phyloP scores from a whole-genome alignment of 2,329 filamentous ascomycete species.

The Alternaria sp. region DNA sequence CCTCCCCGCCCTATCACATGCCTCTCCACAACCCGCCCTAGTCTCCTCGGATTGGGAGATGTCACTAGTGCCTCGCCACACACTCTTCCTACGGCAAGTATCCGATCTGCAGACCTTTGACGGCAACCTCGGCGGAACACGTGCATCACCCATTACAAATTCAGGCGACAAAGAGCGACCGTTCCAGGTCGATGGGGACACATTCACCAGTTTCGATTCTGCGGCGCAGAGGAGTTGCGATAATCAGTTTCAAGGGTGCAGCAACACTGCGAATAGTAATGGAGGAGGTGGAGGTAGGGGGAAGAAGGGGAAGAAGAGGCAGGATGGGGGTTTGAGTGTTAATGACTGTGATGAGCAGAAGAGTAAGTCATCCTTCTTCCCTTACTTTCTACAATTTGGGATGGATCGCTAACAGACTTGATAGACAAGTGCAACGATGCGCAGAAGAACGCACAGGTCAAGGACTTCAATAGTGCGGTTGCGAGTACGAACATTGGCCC shows the following conservation, averaged over 20 bases:
- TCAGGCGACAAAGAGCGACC: conserved; percentile 57
- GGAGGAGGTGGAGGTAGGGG: not conserved
- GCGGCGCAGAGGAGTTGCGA: conserved; percentile 68
- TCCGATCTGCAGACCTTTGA: conserved; percentile 48
- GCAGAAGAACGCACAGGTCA: conserved; percentile 33
- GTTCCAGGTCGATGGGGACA: conserved; percentile 40
- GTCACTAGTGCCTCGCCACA: conserved; percentile 39
- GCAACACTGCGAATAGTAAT: conserved; percentile 48
- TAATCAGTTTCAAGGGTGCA: conserved; percentile 67
- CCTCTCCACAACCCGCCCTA: conserved; percentile 33
- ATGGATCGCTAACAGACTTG: not conserved
- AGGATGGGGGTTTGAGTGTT: conserved; percentile 22
- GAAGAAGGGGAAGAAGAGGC: conserved; percentile 6
- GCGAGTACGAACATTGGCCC: conserved; percentile 44
- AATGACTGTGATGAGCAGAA: conserved; percentile 30
- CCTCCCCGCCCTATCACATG: conserved; percentile 25
- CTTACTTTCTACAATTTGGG: not conserved
- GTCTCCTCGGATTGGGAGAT: conserved; percentile 26
- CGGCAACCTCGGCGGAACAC: conserved; percentile 58
- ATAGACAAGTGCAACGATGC: conserved; percentile 37
- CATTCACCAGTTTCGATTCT: conserved; percentile 61
- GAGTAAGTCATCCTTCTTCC: conserved; percentile 15
- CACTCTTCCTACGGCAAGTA: conserved; percentile 43
- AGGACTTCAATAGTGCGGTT: conserved; percentile 33
- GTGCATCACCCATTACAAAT: conserved; percentile 58